These are phyloP conservation scores for Scolecobasidium constrictum DNA, from an alignment of 2,329 filamentous ascomycete genomes.

Conservation along the genomic window DNA sequence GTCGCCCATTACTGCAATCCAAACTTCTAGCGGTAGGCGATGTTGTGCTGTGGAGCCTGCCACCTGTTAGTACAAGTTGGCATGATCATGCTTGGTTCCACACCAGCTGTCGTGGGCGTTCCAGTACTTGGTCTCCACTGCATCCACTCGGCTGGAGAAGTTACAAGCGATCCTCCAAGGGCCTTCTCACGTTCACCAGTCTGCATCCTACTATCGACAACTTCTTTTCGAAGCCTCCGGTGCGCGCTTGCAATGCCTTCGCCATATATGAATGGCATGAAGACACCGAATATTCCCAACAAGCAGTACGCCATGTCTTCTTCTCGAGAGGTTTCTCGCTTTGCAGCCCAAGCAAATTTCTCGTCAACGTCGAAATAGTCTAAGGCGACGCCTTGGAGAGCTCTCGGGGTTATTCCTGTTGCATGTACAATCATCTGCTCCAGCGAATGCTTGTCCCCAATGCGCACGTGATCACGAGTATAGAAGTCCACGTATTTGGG, in stretches of 20 bases:
- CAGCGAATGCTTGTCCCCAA: constrained; percentile 19
- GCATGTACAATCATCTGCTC: constrained; percentile 15
- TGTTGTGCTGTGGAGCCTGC: too few species aligned
- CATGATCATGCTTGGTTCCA: too few species aligned
- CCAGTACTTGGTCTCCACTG: too few species aligned
- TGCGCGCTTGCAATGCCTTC: background rate
- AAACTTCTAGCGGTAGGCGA: too few species aligned
- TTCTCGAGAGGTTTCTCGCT: constrained; percentile 2
- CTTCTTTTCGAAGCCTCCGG: constrained; percentile 5
- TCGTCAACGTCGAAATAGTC: constrained; percentile 4
- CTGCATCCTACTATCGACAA: too few species aligned
- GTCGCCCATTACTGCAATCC: too few species aligned
- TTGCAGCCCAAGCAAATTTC: background rate
- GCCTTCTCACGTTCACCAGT: too few species aligned
- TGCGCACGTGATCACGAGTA: constrained; percentile 16
- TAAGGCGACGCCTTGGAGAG: background rate
- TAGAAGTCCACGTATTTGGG: constrained; percentile 17
- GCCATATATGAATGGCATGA: constrained; percentile 4
- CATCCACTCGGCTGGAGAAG: too few species aligned
- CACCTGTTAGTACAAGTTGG: too few species aligned
- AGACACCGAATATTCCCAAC: constrained; percentile 1
- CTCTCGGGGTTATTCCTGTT: constrained; percentile 10
- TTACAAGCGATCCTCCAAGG: too few species aligned
- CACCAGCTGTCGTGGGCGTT: too few species aligned
- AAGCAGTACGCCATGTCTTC: constrained; percentile 4